Evolutionary conservation across 768 basidiomycete genomes (phyloP), one percentile per base, ranked within the genome.

Genomic region (Tricholoma bakamatsutake): DNA sequence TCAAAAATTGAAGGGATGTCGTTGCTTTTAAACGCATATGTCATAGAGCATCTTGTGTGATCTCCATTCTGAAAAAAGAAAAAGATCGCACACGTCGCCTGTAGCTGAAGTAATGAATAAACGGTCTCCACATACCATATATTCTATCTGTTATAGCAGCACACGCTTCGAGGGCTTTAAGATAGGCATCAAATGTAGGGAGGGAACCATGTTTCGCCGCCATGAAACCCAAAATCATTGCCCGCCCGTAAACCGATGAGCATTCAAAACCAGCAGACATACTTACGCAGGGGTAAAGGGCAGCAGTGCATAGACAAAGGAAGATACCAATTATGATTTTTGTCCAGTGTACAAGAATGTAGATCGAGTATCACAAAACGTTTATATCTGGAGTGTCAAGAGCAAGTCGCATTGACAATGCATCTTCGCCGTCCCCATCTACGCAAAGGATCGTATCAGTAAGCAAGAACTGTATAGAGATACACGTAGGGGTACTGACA

Each of bases 351-450:
- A 35, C 35, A 35, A 11, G 8, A 12, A 34, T 34, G 33, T 11
- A 37, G 13, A 18, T 11, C 39, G n/a, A 11, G 10, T 47, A 47
- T 31, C n/a, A 15, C 30, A 46, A 6, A 13, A 13, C 12, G 11
- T 4, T 17, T 28, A 11, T 11, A 12, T 33, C 46, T 56, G 57
- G 6, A 35, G 50, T 28, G 46, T 57, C 56, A 6, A 61, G 55
- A 50, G 49, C 49, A 28, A 90, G 76, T 28, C 83, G 76, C 91
- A 94, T 94, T 2, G 86, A 87, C 60, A 90, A 83, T 5, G 91
- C 91, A 62, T 93, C 88, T 67, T 94, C 91, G 9, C 89, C 89
- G 65, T 93, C 90, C 5, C 88, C 90, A 71, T 93, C 92, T 93
- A 50, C 49, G 33, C 48, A 15, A 45, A 5, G 9, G 15, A 30